Percentiles rank a stretch among this genome's conserved stretches.
These are phyloP conservation scores for Magnolia changhungtana DNA, from an alignment of 164 flowering plant genomes.

Conservation along the genomic window DNA sequence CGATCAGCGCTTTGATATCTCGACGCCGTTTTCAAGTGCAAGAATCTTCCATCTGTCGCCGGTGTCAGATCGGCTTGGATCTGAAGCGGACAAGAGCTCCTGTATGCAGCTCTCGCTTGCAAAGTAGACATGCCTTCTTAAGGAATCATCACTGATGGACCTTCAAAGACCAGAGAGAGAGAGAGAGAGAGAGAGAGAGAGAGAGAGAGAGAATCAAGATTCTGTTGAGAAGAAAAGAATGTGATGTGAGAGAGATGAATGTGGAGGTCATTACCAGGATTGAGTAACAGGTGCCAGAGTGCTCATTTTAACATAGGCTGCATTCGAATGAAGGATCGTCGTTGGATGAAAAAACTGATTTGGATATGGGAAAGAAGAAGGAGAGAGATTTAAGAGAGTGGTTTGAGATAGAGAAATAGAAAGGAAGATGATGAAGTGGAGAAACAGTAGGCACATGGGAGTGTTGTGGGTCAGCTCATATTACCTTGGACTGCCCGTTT, in stretches of 20 bases:
- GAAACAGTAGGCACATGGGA: constrained; percentile 46
- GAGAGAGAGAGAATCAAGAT: no score
- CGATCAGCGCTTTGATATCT: constrained; percentile 70
- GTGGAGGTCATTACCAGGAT: constrained; percentile 41
- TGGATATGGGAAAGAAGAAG: background rate
- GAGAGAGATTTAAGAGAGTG: background rate
- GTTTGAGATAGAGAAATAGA: background rate
- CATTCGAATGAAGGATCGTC: background rate
- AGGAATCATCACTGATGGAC: constrained; percentile 81
- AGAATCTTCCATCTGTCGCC: constrained; percentile 50
- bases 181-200: background rate
- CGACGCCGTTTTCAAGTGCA: constrained; percentile 50
- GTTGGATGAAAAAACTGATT: background rate
- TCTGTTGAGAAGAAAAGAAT: background rate
- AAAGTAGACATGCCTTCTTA: constrained; percentile 65
- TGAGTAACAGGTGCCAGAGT: constrained; percentile 38
- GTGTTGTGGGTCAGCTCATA: constrained; percentile 24
- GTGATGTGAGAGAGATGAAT: background rate
- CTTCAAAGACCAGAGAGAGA: constrained; percentile 16
- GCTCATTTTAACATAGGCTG: constrained; percentile 21
- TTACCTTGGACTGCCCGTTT: background rate
- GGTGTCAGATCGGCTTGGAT: constrained; percentile 29
- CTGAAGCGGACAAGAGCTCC: constrained; percentile 72
- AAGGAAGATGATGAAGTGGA: constrained; percentile 35
- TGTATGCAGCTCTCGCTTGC: constrained; percentile 90